Evolutionary conservation across 495 filamentous ascomycete genomes (phyloP).

Genomic region (Tuber brumale): DNA sequence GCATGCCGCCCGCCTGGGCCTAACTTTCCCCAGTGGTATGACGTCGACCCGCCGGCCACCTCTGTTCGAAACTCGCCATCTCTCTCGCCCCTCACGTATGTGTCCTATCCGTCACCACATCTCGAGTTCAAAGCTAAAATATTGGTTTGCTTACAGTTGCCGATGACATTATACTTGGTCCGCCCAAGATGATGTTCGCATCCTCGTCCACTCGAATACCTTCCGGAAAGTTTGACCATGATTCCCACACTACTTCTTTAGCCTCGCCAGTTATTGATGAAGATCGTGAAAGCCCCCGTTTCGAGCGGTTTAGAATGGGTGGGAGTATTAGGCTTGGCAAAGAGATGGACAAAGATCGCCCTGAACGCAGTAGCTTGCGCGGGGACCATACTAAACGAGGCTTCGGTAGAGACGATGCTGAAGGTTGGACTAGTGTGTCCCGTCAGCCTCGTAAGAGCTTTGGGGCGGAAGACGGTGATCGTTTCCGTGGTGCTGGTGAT

Average conservation of each 20-base stretch:
- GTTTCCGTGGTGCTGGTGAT: slow-evolving; percentile 48
- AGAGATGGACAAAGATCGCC: slow-evolving; percentile 49
- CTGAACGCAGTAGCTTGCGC: slow-evolving; percentile 49
- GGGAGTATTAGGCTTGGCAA: slow-evolving; percentile 64
- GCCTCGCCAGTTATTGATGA: slow-evolving; percentile 38
- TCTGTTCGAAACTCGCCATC: slow-evolving; percentile 56
- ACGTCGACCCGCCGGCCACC: slow-evolving; percentile 52
- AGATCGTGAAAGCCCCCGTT: slow-evolving; percentile 41
- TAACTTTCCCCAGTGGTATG: slow-evolving; percentile 43
- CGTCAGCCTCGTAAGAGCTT: slow-evolving; percentile 56
- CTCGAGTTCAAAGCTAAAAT: slow-evolving; percentile 20
- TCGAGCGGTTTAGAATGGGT: slow-evolving; percentile 60
- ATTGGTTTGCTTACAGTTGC: slow-evolving; percentile 45
- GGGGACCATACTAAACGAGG: slow-evolving; percentile 47
- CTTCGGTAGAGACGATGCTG: slow-evolving; percentile 44
- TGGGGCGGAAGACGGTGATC: slow-evolving; percentile 56
- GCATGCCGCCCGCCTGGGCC: neutral
- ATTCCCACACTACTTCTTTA: slow-evolving; percentile 27
- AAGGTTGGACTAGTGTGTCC: slow-evolving; percentile 51
- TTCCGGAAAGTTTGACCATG: slow-evolving; percentile 48
- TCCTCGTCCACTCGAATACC: slow-evolving; percentile 62
- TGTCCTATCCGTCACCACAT: slow-evolving; percentile 44
- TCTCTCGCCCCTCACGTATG: slow-evolving; percentile 58
- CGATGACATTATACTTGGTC: slow-evolving; percentile 84
- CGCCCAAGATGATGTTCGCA: slow-evolving; percentile 77